Evolutionary conservation across 805 yeast species (phyloP).

Genomic region (Sugiyamaella qingdaonensis): DNA sequence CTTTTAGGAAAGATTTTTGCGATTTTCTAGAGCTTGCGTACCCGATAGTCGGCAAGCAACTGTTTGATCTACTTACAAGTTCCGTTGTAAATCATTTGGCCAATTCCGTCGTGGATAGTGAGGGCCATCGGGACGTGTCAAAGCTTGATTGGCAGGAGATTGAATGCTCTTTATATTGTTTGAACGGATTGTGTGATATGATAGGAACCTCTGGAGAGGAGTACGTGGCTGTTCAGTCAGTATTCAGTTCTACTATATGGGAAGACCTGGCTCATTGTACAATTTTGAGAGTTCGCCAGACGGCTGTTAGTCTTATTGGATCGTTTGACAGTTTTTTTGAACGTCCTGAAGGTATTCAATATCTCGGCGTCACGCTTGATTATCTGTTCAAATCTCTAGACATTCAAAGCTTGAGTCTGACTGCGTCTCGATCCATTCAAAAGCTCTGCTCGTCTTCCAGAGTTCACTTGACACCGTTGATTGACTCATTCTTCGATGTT

Average conservation of each 20-base stretch:
- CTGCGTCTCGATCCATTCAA: slow-evolving; percentile 54
- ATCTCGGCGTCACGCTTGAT: slow-evolving; percentile 49
- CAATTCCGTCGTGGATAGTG: neutral
- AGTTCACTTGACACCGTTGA: slow-evolving; percentile 20
- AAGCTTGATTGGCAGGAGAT: slow-evolving; percentile 38
- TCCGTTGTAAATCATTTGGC: slow-evolving; percentile 14
- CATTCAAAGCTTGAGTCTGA: slow-evolving; percentile 30
- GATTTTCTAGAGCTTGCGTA: slow-evolving; percentile 73
- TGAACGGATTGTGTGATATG: slow-evolving; percentile 54
- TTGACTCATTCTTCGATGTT: slow-evolving; percentile 27
- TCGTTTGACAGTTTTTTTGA: slow-evolving; percentile 58
- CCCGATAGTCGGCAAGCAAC: slow-evolving; percentile 53
- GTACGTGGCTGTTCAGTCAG: slow-evolving; percentile 23
- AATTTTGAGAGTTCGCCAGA: slow-evolving; percentile 37
- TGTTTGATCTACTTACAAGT: slow-evolving; percentile 43
- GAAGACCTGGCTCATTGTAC: slow-evolving; percentile 23
- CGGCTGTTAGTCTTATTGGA: slow-evolving; percentile 56
- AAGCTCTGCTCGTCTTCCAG: slow-evolving; percentile 37
- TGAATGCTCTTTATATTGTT: slow-evolving; percentile 59
- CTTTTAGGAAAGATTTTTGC: slow-evolving; percentile 67
- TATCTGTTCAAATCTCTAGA: slow-evolving; percentile 46
- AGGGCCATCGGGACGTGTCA: slow-evolving; percentile 1
- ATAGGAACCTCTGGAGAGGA: slow-evolving; percentile 36
- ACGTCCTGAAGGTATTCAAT: slow-evolving; percentile 40
- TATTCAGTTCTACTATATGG: slow-evolving; percentile 32